phyloP scores from a whole-genome alignment of 1,139 yeast genomes.

The Lodderomyces oxycetoniae region DNA sequence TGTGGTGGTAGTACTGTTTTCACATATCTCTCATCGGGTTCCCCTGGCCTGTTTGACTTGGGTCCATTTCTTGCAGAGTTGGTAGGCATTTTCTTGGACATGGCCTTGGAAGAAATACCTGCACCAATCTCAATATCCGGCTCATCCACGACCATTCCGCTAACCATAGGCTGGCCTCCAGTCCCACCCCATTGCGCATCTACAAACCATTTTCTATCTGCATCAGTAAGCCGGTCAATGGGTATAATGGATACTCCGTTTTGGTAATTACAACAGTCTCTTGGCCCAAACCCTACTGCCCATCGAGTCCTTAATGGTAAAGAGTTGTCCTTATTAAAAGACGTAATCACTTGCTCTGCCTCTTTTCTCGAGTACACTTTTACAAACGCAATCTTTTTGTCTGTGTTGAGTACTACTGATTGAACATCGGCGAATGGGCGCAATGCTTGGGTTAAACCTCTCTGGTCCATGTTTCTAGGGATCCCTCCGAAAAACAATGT shows the following conservation, averaged over 20 bases:
- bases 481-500: slow-evolving; percentile 94
- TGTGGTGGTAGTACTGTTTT: slow-evolving; percentile 28
- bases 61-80: slow-evolving; percentile 86
- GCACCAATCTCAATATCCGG: slow-evolving; percentile 97
- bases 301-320: slow-evolving; percentile 79
- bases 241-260: slow-evolving; percentile 88
- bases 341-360: slow-evolving; percentile 72
- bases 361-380: slow-evolving; percentile 94
- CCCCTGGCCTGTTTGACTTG: slow-evolving; percentile 67
- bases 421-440: slow-evolving; percentile 95
- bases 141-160: slow-evolving; percentile 87
- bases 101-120: slow-evolving; percentile 90
- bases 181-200: slow-evolving; percentile 97
- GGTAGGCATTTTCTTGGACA: slow-evolving; percentile 82
- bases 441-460: slow-evolving; percentile 59
- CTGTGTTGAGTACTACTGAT: slow-evolving; percentile 79
- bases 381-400: slow-evolving; percentile 92
- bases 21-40: slow-evolving; percentile 45
- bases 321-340: slow-evolving; percentile 47
- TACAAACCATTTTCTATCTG: slow-evolving; percentile 86
- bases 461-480: slow-evolving; percentile 75
- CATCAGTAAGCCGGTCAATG: slow-evolving; percentile 81
- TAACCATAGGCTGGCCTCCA: slow-evolving; percentile 77
- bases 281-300: slow-evolving; percentile 99
- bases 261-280: slow-evolving; percentile 95